Conservation (phyloP, 192 early-diverging fungal genomes). For the Phlyctochytrium planicorne region DNA sequence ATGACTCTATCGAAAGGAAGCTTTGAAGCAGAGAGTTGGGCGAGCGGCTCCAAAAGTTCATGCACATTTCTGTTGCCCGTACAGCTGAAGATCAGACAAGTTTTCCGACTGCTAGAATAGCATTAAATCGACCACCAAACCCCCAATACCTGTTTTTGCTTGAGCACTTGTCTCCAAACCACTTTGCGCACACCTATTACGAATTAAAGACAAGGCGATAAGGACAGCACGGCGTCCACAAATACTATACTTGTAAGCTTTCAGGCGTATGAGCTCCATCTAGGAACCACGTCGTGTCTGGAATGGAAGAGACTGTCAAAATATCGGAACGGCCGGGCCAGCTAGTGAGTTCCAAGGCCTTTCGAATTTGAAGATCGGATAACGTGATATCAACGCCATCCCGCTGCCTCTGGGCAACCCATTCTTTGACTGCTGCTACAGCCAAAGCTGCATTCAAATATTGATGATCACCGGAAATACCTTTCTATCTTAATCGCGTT, state of each 20-base stretch:
- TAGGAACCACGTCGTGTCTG: slow-evolving; percentile 68
- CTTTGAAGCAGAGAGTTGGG: slow-evolving; percentile 30
- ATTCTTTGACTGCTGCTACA: slow-evolving; percentile 65
- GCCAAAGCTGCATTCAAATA: slow-evolving; percentile 82
- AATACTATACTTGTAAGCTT: slow-evolving; percentile 59
- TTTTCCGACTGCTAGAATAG: slow-evolving; percentile 54
- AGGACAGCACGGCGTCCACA: background rate
- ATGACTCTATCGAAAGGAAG: slow-evolving; percentile 63
- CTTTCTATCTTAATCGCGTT: slow-evolving; percentile 39
- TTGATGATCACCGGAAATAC: slow-evolving; percentile 84
- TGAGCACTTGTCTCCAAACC: slow-evolving; percentile 40
- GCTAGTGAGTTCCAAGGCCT: slow-evolving; percentile 60
- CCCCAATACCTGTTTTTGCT: no score
- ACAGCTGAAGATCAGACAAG: slow-evolving; percentile 80
- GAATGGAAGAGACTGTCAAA: slow-evolving; percentile 47
- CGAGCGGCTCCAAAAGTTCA: slow-evolving; percentile 67
- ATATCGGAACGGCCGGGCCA: slow-evolving; percentile 93
- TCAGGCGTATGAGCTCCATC: slow-evolving; percentile 97
- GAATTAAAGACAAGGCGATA: slow-evolving; percentile 20
- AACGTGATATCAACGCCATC: slow-evolving; percentile 22
- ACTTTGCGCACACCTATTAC: slow-evolving; percentile 47
- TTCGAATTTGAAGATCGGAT: slow-evolving; percentile 46
- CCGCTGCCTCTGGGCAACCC: slow-evolving; percentile 45
- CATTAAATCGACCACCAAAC: no score
- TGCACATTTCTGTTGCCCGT: slow-evolving; percentile 70